Evolutionary conservation across 192 early-diverging fungal species (phyloP).

Genomic region (Podila verticillata): DNA sequence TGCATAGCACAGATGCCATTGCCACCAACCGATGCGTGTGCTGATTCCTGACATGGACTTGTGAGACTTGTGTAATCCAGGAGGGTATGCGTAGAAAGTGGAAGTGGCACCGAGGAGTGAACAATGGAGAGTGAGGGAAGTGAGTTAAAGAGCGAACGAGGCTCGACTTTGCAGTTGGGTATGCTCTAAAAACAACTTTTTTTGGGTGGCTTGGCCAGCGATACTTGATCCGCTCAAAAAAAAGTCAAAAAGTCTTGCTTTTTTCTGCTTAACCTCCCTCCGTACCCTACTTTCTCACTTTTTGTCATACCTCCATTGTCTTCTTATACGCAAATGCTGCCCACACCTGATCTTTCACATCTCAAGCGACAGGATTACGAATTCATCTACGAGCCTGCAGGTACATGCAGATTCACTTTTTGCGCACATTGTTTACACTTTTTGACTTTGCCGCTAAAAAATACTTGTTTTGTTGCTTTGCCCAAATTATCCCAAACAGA

Average conservation of each 20-base stretch:
- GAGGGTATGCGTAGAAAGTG: neutral
- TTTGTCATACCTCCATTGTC: too few species aligned
- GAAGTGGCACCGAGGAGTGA: neutral
- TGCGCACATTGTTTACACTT: too few species aligned
- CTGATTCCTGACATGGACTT: slow-evolving; percentile 44
- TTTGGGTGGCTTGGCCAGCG: too few species aligned
- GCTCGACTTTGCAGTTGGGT: too few species aligned
- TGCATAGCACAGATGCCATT: neutral
- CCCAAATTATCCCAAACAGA: slow-evolving; percentile 57
- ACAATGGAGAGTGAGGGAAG: neutral
- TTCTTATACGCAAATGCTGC: slow-evolving; percentile 55
- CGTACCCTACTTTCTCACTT: too few species aligned
- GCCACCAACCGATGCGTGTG: slow-evolving; percentile 38
- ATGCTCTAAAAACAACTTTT: too few species aligned
- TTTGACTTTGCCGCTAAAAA: neutral
- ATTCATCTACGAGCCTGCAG: slow-evolving; percentile 89
- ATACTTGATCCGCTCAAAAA: too few species aligned
- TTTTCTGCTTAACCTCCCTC: too few species aligned
- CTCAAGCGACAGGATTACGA: slow-evolving; percentile 69
- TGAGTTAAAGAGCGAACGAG: too few species aligned
- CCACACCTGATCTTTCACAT: slow-evolving; percentile 84
- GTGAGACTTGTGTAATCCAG: neutral
- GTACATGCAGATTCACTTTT: slow-evolving; percentile 38
- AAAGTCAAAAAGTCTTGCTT: too few species aligned
- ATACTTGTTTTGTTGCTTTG: neutral